A percentile compares a stretch with the other conserved stretches of the same genome.
Conservation (phyloP, 2,329 filamentous ascomycete species). For the Lasiodiplodia sp. region DNA sequence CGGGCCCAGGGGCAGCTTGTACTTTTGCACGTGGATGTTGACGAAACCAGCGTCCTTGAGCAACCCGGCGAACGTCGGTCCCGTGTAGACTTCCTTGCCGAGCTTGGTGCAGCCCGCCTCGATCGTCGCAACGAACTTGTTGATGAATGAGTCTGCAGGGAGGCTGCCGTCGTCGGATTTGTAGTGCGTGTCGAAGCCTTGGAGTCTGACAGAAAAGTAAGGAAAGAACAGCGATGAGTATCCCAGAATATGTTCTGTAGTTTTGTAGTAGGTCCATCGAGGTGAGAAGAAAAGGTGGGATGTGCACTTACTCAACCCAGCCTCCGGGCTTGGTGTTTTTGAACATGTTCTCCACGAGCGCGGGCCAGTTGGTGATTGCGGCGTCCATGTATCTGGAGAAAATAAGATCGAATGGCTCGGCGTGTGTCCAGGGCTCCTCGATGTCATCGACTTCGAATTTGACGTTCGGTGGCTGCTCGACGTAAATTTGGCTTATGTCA, state of each 20-base stretch:
- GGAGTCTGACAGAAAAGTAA: constrained; percentile 36
- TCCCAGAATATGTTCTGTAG: background rate
- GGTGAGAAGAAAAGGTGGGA: background rate
- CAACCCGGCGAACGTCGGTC: constrained; percentile 46
- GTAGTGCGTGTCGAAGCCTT: constrained; percentile 53
- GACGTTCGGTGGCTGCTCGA: constrained; percentile 60
- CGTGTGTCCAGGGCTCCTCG: constrained; percentile 64
- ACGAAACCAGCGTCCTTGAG: constrained; percentile 53
- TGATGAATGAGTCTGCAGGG: constrained; percentile 17
- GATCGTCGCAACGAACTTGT: background rate
- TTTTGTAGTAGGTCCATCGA: too few species aligned
- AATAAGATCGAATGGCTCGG: constrained; percentile 64
- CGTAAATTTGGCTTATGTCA: too few species aligned
- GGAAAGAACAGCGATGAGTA: too few species aligned
- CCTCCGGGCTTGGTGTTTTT: constrained; percentile 50
- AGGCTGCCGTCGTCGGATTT: constrained; percentile 47
- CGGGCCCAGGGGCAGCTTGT: constrained; percentile 34
- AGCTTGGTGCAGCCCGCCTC: constrained; percentile 23
- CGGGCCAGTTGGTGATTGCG: constrained; percentile 61
- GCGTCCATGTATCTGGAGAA: constrained; percentile 59
- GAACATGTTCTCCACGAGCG: constrained; percentile 55
- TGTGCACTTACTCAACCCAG: constrained; percentile 52
- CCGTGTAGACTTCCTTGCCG: constrained; percentile 48
- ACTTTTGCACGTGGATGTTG: constrained; percentile 42
- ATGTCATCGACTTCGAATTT: constrained; percentile 69